Evolutionary conservation across 306 rosid genomes (phyloP), one percentile per base, ranked within the genome.

Genomic region (Delonix regia): DNA sequence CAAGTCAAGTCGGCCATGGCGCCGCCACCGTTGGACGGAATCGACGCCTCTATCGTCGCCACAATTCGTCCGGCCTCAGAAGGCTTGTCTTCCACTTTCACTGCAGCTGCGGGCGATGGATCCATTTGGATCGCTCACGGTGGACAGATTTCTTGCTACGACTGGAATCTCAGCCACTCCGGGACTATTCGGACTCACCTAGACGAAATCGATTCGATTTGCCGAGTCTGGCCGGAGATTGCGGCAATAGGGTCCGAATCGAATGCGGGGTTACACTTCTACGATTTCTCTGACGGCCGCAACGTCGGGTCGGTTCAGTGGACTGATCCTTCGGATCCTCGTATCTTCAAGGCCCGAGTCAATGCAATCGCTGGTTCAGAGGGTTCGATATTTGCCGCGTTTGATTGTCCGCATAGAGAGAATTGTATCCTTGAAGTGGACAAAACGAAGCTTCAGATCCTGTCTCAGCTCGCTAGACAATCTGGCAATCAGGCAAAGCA

Each of bases 51-150:
- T 2, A 4, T 89, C 61, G 81, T 86, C 10, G 19, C 74, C 15
- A 82, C 86, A 2, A 51, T 94, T 11, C 90, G 86, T 2, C 99
- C 97, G 0, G 89, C 97, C 9, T 89, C 93, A 0, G 97, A 94
- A 19, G 97, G 97, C 5, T 67, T 86, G 25, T 83, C 92, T 1
- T 87, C 99, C n/a, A 82, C 95, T 11, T 88, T 90, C 70, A 69
- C 90, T 0, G 88, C 90, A 2, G 77, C 73, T 8, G 63, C 74
- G 0, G 88, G 48, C 0, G 90, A 88, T 65, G 97, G 97, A 56
- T 89, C 97, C 22, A 83, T 94, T 6, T 94, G 97, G 99, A 85
- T 94, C 3, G 97, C 97, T 7, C 97, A 94, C 33, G 92, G 97
- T 2, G 99, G 97, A 9, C 97, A 92, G 75, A 70, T 94, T 8